Conservation (phyloP, 768 basidiomycete species). For the Naganishia vishniacii region DNA sequence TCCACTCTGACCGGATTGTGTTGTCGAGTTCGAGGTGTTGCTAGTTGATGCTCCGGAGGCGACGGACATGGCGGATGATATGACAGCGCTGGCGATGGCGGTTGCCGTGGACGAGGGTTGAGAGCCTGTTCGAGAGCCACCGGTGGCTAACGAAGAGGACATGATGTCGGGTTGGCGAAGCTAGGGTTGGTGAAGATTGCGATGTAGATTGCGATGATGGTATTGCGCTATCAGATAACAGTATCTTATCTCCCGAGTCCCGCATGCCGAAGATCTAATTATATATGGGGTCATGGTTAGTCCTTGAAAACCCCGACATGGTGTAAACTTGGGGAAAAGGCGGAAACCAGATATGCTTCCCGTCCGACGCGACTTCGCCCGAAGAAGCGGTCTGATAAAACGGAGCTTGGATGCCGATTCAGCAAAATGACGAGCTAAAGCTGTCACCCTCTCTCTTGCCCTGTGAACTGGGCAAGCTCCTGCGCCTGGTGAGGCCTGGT, state of each 20-base stretch:
- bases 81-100: not conserved
- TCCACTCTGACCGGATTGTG: not conserved
- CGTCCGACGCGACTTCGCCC: slow-evolving; percentile 5
- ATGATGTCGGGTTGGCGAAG: not conserved
- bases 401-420: too few relatives aligned
- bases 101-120: not conserved
- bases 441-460: too few relatives aligned
- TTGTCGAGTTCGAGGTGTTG: too few relatives aligned
- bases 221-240: not conserved
- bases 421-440: too few relatives aligned
- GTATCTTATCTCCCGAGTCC: slow-evolving; percentile 1
- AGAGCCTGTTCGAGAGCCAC: not conserved
- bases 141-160: not conserved
- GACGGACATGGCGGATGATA: slow-evolving; percentile 5
- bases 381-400: not conserved
- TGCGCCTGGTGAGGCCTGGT: too few relatives aligned
- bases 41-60: not conserved
- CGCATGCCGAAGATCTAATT: not conserved
- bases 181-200: not conserved
- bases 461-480: too few relatives aligned
- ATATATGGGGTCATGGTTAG: slow-evolving; percentile 8
- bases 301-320: too few relatives aligned
- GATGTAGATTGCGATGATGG: not conserved
- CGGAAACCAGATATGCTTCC: too few relatives aligned
- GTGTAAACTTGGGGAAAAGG: too few relatives aligned